These are phyloP conservation scores for Leptodontidium sp. DNA, from an alignment of 2,329 filamentous ascomycete genomes.

Conservation along the genomic window DNA sequence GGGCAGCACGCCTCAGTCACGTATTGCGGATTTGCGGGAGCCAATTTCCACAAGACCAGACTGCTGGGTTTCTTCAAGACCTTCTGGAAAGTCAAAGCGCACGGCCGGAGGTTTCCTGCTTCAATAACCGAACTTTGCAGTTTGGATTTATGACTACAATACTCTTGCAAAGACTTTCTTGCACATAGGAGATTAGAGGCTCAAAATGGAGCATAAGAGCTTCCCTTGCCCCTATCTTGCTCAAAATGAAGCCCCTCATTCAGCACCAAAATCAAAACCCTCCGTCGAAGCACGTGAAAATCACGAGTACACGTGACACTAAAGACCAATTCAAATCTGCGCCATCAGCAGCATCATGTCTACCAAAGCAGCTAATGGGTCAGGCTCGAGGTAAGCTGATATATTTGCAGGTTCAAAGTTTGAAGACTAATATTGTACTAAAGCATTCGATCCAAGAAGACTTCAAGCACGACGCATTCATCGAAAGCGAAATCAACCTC, in stretches of 20 bases:
- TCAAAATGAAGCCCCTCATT: neutral
- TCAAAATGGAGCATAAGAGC: neutral
- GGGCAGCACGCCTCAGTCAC: neutral
- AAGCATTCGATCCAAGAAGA: neutral
- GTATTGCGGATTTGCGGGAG: conserved; percentile 13
- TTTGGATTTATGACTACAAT: conserved; percentile 7
- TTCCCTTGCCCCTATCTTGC: neutral
- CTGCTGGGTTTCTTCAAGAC: conserved; percentile 9
- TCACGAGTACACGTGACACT: conserved; percentile 1
- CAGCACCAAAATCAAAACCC: neutral
- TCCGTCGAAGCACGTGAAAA: neutral
- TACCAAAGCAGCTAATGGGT: conserved; percentile 9
- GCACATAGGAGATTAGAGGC: conserved; percentile 1
- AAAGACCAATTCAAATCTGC: neutral
- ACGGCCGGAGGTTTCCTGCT: neutral
- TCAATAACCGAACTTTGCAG: conserved; percentile 16
- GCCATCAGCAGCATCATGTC: neutral
- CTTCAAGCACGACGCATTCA: neutral
- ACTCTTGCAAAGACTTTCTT: neutral
- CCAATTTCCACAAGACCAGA: conserved; percentile 15
- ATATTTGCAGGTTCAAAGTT: neutral
- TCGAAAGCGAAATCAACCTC: conserved; percentile 2
- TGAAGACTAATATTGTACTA: neutral
- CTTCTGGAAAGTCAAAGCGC: conserved; percentile 14
- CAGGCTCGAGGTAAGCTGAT: neutral